phyloP scores from a whole-genome alignment of 768 basidiomycete species.

The Russula dissimulans region DNA sequence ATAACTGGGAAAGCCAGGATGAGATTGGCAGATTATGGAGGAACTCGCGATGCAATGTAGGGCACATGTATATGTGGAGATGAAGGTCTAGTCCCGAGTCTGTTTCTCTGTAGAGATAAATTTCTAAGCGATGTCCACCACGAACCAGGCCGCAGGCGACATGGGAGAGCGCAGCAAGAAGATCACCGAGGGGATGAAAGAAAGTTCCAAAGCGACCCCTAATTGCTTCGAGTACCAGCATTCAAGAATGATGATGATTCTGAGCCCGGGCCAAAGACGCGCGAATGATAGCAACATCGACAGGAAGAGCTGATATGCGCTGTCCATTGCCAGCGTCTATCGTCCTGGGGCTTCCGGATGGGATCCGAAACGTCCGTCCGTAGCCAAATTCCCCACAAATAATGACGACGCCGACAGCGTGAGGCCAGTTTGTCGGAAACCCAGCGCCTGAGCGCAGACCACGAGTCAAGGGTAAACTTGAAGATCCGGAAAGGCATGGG shows the following conservation, averaged over 20 bases:
- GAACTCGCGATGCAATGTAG: constrained; percentile 1
- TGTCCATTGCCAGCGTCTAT: neutral
- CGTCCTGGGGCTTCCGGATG: neutral
- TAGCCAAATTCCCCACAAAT: constrained; percentile 14
- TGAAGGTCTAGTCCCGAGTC: neutral
- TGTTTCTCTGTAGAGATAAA: constrained; percentile 12
- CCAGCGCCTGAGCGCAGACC: constrained; percentile 25
- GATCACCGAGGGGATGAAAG: constrained; percentile 12
- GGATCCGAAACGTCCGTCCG: constrained; percentile 10
- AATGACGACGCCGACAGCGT: constrained; percentile 34
- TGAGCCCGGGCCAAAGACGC: neutral
- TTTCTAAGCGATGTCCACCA: constrained; percentile 12
- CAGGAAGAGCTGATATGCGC: neutral
- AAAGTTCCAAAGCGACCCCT: constrained; percentile 10
- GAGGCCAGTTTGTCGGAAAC: constrained; percentile 24
- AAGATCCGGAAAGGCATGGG: constrained; percentile 12
- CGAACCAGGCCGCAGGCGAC: constrained; percentile 12
- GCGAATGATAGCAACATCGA: neutral
- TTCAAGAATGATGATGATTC: neutral
- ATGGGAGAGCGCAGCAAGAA: constrained; percentile 15
- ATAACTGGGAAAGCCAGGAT: constrained; percentile 18
- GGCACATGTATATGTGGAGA: constrained; percentile 9
- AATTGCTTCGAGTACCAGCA: neutral
- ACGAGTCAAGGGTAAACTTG: constrained; percentile 21
- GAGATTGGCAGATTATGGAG: constrained; percentile 2